These are phyloP conservation scores for Wickerhamiella lipophila DNA, from an alignment of 805 yeast genomes.

Conservation along the genomic window DNA sequence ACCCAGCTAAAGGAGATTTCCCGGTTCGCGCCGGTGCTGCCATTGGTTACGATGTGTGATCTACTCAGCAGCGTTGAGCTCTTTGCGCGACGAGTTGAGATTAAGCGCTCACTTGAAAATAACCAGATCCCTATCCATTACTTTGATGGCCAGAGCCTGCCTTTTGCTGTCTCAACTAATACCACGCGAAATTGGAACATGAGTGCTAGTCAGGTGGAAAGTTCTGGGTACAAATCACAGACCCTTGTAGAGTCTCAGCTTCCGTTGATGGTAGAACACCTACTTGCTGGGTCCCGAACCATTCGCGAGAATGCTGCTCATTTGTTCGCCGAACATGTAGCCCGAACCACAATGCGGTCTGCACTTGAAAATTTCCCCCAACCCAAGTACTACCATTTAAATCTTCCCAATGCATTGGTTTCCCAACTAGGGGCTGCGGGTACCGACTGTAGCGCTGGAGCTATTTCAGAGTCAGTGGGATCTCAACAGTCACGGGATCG, in stretches of 20 bases:
- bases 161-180: conserved; percentile 1
- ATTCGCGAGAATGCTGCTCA: neutral
- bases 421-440: neutral
- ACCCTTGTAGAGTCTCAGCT: conserved; percentile 15
- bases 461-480: neutral
- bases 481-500: neutral
- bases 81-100: conserved; percentile 5
- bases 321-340: neutral
- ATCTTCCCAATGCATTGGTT: neutral
- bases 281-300: neutral
- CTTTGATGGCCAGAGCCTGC: conserved; percentile 7
- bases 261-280: conserved; percentile 1
- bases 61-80: conserved; percentile 7
- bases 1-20: conserved; percentile 5
- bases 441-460: neutral
- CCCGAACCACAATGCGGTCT: neutral
- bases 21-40: conserved; percentile 12
- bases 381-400: conserved; percentile 1
- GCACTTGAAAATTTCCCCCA: neutral
- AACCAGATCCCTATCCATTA: conserved; percentile 4
- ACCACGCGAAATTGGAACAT: conserved; percentile 15
- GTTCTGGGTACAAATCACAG: conserved; percentile 14
- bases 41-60: conserved; percentile 13
- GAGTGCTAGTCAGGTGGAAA: conserved; percentile 16
- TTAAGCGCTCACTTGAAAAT: conserved; percentile 5